These are phyloP conservation scores for Pythium apleroticum DNA, from an alignment of 352 stramenopile genomes.

Conservation along the genomic window DNA sequence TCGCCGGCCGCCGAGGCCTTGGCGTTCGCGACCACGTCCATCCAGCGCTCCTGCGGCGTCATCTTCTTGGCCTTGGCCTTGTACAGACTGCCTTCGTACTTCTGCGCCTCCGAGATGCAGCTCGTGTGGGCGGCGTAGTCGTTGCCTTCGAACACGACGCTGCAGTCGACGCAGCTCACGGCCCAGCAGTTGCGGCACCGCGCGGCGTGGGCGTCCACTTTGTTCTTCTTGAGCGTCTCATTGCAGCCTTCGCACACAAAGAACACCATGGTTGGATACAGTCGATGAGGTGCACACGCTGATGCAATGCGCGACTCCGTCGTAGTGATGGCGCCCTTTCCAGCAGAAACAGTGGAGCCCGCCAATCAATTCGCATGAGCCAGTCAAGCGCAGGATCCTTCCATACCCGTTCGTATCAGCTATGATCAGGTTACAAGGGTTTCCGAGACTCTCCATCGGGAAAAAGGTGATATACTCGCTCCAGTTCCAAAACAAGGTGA, in stretches of 20 bases:
- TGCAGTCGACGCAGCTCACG: conserved; percentile 94
- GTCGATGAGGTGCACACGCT: background rate
- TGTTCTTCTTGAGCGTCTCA: conserved; percentile 94
- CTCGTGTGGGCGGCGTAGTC: conserved; percentile 89
- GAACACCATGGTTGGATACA: conserved; percentile 60
- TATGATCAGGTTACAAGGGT: background rate
- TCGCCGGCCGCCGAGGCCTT: conserved; percentile 40
- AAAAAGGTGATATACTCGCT: background rate
- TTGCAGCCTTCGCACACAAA: conserved; percentile 89
- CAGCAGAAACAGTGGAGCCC: background rate
- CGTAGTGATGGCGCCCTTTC: conserved; percentile 1
- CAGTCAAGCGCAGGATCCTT: conserved; percentile 1
- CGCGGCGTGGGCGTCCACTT: conserved; percentile 87
- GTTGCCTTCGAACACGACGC: conserved; percentile 87
- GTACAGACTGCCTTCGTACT: conserved; percentile 92
- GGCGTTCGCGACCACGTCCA: conserved; percentile 63
- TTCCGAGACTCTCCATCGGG: background rate
- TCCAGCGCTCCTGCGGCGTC: conserved; percentile 88
- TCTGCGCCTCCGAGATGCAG: conserved; percentile 93
- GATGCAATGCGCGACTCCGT: background rate
- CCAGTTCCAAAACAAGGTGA: background rate
- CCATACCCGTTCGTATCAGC: background rate
- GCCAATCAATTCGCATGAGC: conserved; percentile 6
- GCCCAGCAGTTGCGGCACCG: conserved; percentile 88
- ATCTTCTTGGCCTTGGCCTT: conserved; percentile 74